Evolutionary conservation across 2,329 filamentous ascomycete genomes (phyloP), one percentile per base, ranked within the genome.

Genomic region (Emericellopsis atlantica): DNA sequence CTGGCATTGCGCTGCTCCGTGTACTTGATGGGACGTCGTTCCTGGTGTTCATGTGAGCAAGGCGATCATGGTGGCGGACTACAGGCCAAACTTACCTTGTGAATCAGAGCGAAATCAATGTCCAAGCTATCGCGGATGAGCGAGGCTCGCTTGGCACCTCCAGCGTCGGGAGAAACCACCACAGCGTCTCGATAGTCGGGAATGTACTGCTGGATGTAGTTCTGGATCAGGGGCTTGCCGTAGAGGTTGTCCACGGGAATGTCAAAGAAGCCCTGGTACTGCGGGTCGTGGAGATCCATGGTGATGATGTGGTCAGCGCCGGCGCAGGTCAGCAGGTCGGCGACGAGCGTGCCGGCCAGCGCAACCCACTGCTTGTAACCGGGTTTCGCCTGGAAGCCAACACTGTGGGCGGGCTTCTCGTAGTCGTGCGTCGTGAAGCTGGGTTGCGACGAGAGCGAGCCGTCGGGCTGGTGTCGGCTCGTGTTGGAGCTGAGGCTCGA

Each of bases 361-460:
- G 92, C 92, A 47, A 98, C 90, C 92, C 92, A 98, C 66, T 95
- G 87, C 67, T 92, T 92, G 62, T 98, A 98, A 39, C 92, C 92
- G 7, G 89, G 86, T 57, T 90, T 89, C 16, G 86, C 80, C 58
- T 87, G 76, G 58, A 81, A 70, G 52, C 70, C 71, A 43, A 69
- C 70, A 46, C 74, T 61, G 41, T 73, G 68, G 14, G 66, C 38
- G 69, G 32, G 66, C 54, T 77, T 78, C 52, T 76, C 71, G 49
- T 77, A 73, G 51, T 84, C 80, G 54, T 84, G 78, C 31, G 73
- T 79, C 6, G 74, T 76, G 55, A 72, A 76, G 47, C 65, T 69
- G 44, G 65, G 68, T 29, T 66, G 59, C 5, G 65, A 65, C 10
- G 64, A 60, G 14, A 53, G 50, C 4, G 65, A 65, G 43, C 53